phyloP scores from a whole-genome alignment of 1,284 basidiomycete genomes.

The Rhodotorula glutinis region DNA sequence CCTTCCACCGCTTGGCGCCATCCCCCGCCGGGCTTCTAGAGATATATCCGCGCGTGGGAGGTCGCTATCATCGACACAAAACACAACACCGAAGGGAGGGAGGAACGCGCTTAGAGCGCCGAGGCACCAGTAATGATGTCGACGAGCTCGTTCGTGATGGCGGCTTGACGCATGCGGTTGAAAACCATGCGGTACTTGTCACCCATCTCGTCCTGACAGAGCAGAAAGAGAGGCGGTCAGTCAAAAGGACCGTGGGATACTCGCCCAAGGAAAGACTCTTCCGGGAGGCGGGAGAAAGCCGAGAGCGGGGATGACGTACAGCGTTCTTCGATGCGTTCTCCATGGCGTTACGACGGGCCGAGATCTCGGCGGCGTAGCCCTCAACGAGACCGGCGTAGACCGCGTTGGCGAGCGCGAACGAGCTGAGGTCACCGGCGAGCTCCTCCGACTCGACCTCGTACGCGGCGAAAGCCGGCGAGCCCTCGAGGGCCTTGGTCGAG shows the following conservation, averaged over 20 bases:
- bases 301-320: constrained; percentile 37
- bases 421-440: constrained; percentile 85
- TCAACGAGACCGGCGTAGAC: constrained; percentile 93
- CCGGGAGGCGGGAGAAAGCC: neutral
- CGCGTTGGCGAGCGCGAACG: constrained; percentile 95
- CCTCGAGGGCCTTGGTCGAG: constrained; percentile 73
- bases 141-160: constrained; percentile 92
- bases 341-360: constrained; percentile 88
- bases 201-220: constrained; percentile 69
- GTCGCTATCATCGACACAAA: too few species aligned
- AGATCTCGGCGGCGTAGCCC: constrained; percentile 82
- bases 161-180: constrained; percentile 98
- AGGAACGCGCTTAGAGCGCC: constrained; percentile 10
- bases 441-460: constrained; percentile 86
- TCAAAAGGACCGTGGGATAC: neutral
- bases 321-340: constrained; percentile 99
- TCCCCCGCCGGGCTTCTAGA: too few species aligned
- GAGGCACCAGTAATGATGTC: constrained; percentile 66
- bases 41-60: too few species aligned
- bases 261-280: neutral
- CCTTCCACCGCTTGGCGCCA: too few species aligned
- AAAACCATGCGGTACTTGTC: constrained; percentile 70
- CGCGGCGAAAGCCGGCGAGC: constrained; percentile 56
- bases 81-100: too few species aligned
- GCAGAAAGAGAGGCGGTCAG: neutral